Conservation (phyloP, 345 rosid species). For the Lumnitzera racemosa region DNA sequence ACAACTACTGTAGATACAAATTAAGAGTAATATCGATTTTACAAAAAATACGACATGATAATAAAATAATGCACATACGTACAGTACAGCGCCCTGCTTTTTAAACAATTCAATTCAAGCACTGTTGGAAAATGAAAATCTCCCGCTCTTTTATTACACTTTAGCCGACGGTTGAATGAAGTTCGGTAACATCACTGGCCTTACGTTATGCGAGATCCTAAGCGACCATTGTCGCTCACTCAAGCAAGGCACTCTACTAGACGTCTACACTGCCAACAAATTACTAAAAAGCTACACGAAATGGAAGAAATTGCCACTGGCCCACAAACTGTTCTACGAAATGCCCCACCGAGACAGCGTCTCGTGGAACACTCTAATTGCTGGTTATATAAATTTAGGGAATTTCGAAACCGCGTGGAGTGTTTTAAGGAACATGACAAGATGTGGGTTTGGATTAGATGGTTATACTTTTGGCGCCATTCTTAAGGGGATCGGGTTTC, state of each 20-base stretch:
- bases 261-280: conserved; percentile 47
- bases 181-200: no score
- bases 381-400: conserved; percentile 48
- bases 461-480: conserved; percentile 52
- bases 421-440: conserved; percentile 36
- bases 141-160: no score
- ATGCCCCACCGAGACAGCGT: conserved; percentile 46
- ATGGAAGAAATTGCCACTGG: conserved; percentile 20
- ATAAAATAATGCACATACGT: no score
- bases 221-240: conserved; percentile 35
- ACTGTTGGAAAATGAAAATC: no score
- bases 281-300: conserved; percentile 25
- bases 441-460: conserved; percentile 28
- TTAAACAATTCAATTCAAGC: no score
- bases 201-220: conserved; percentile 26
- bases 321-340: conserved; percentile 53
- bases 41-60: no score
- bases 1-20: no score
- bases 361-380: conserved; percentile 69
- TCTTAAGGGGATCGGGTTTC: conserved; percentile 54
- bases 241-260: conserved; percentile 35
- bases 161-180: no score
- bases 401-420: conserved; percentile 31
- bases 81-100: no score
- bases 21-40: no score